Base-by-base conservation (phyloP, 345 rosid species). In the Gossypium arboreum region DNA sequence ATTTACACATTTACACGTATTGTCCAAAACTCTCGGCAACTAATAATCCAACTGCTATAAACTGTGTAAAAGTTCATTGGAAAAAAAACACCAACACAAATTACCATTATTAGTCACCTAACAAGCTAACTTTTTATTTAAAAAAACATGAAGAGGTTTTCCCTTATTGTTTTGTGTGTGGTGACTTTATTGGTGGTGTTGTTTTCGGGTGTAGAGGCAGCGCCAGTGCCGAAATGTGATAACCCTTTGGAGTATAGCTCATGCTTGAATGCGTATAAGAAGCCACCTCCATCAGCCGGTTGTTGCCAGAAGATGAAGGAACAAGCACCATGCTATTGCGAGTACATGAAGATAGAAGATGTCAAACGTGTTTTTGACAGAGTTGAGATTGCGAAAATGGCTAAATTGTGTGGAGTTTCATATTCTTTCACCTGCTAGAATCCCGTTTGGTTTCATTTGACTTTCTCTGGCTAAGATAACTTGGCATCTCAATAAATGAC, bases 141-240 rank as follows among this genome's bases (percentile, higher is more conserved):
- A 7, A 45, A 45, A 12, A 66, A 7, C 1, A 67, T 67, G 71
- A 20, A 24, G 12, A 47, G 17, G 39, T 18, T 67, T 67, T 47
- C 34, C 5, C 6, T 67, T 7, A 39, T 22, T 7, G 12, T 39
- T n/a, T 47, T 67, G 12, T 67, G 18, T 24, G 56, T 13, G 29
- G 10, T 44, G 71, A 9, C 54, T 18, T 5, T 66, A 7, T 75
- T 59, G 34, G 34, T 59, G 7, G 2, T 59, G 39, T 7, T 24
- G 39, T 59, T 24, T 59, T 59, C 16, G 2, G 1, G 66, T 72
- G 65, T 79, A 0, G 83, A 81, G 63, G 95, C 20, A 18, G 4
- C 75, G 4, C 91, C 75, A 72, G 12, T 74, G 6, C 91, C 75
- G 72, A 75, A 75, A 8, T 90, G 93, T 68, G 12, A 83, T 22